Percentiles rank a stretch among this genome's conserved stretches.
These are phyloP conservation scores for Chytriomyces hyalinus DNA, from an alignment of 192 early-diverging fungal species.

Conservation along the genomic window DNA sequence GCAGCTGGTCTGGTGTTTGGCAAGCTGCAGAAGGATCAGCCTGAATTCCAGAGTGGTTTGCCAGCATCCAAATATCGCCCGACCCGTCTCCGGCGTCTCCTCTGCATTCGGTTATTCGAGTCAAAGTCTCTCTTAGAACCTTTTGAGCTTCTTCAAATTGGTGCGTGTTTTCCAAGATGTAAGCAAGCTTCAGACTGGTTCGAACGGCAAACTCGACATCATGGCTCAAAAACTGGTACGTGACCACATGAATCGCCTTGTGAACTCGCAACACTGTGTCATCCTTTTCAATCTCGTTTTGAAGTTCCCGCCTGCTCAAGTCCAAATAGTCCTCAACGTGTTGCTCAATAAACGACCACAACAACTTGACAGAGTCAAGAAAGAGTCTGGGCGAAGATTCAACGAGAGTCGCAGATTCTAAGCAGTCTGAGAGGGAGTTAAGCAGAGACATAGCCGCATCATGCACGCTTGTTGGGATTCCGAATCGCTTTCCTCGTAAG, in stretches of 20 bases:
- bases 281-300: conserved; percentile 25
- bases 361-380: conserved; percentile 38
- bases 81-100: conserved; percentile 36
- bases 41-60: conserved; percentile 40
- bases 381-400: conserved; percentile 35
- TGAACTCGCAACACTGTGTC: conserved; percentile 34
- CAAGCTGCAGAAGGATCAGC: background rate
- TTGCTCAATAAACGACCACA: conserved; percentile 52
- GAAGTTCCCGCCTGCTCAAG: conserved; percentile 8
- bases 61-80: background rate
- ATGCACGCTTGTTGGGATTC: conserved; percentile 33
- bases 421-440: conserved; percentile 40
- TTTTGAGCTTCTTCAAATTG: conserved; percentile 31
- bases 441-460: conserved; percentile 38
- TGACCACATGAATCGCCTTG: conserved; percentile 36
- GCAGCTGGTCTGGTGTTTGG: background rate
- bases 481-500: conserved; percentile 26
- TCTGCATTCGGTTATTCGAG: conserved; percentile 25
- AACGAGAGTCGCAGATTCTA: conserved; percentile 32
- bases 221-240: conserved; percentile 37
- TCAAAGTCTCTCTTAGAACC: conserved; percentile 39
- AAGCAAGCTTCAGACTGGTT: conserved; percentile 37
- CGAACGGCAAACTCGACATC: conserved; percentile 37
- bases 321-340: conserved; percentile 37
- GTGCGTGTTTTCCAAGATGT: conserved; percentile 43